Evolutionary conservation across 768 basidiomycete genomes (phyloP), one percentile per base, ranked within the genome.

Genomic region (Suillus alpinus): DNA sequence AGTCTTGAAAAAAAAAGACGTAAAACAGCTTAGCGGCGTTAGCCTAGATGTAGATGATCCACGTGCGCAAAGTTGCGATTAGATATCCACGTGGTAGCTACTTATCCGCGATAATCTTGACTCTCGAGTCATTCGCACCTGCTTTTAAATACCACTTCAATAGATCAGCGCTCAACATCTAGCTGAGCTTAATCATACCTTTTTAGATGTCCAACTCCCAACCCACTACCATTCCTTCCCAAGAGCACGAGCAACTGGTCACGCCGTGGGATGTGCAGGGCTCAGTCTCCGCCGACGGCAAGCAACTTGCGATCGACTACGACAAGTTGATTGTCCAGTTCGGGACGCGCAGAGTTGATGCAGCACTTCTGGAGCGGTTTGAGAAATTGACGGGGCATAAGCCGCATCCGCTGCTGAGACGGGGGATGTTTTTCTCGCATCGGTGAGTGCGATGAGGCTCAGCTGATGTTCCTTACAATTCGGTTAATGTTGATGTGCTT

Each of bases 241-340:
- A 62, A 9, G 66, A 71, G 0, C 80, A 82, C 57, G 86, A 82
- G 18, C 95, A 98, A 73, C 81, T 94, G 57, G 88, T 99, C 49
- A 98, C 97, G 0, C 97, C 97, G 16, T 99, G 97, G 92, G 94
- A 98, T 66, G 97, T 98, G 7, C 90, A 96, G 66, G 97, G 96
- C 56, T 88, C 86, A 32, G 89, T 97, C 10, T 85, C 91, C 6
- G 82, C 77, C 23, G 94, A 97, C 67, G 97, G 97, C 59, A 89
- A 91, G 69, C 89, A 97, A 77, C 87, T 87, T 59, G 94, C 86
- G 56, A 98, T 98, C 75, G 92, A 99, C 77, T 99, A 99, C 68
- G 92, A 96, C 77, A 98, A 97, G 79, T 83, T 98, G 63, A 80
- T 98, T 59, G 85, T 85, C 68, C 92, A 97, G 72, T 99, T 99